These are phyloP conservation scores for Wickerhamomyces ciferrii DNA, from an alignment of 805 yeast species.

Conservation along the genomic window DNA sequence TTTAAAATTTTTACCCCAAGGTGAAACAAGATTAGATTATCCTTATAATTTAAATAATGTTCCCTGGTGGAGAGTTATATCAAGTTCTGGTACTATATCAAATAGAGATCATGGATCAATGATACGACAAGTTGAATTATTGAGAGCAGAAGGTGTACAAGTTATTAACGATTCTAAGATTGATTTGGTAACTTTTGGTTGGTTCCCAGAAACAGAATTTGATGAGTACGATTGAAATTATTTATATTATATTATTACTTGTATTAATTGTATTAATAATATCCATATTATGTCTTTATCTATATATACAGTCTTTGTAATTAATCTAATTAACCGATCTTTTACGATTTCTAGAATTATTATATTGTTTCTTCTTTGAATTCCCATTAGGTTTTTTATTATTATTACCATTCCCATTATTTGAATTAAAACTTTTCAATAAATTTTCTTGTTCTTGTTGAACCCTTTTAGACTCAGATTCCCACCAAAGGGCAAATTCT, in stretches of 20 bases:
- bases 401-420: neutral
- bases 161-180: conserved; percentile 28
- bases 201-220: conserved; percentile 53
- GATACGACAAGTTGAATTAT: conserved; percentile 36
- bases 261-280: too few relatives aligned
- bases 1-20: conserved; percentile 43
- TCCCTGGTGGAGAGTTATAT: conserved; percentile 82
- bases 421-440: neutral
- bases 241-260: neutral
- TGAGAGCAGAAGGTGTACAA: conserved; percentile 45
- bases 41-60: conserved; percentile 26
- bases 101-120: conserved; percentile 41
- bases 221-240: conserved; percentile 14
- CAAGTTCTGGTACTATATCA: conserved; percentile 59
- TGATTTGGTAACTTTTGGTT: conserved; percentile 46
- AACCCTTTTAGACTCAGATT: conserved; percentile 62
- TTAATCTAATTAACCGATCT: neutral
- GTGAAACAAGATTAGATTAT: conserved; percentile 13
- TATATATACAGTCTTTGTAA: neutral
- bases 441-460: conserved; percentile 33
- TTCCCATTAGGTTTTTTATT: conserved; percentile 1
- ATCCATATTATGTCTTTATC: too few relatives aligned
- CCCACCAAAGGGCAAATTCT: conserved; percentile 88
- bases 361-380: neutral
- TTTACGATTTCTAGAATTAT: neutral